Percentiles rank a stretch among this genome's conserved stretches.
Conservation (phyloP, 257 asterid genomes). For the Osmanthus fragrans region DNA sequence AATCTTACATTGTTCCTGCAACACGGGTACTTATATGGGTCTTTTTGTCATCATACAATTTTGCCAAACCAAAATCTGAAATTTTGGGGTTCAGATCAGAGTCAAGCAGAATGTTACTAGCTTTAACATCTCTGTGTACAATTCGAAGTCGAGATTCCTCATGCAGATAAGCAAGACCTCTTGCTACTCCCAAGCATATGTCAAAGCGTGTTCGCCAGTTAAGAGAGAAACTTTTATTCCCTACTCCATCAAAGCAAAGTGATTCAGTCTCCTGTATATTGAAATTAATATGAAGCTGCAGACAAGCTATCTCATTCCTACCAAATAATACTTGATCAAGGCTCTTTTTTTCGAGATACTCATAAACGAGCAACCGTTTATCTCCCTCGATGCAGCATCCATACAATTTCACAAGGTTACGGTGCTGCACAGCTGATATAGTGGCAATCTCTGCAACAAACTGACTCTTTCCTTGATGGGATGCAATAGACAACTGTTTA, state of each 20-base stretch:
- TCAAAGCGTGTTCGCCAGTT: slow-evolving; percentile 69
- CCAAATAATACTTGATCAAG: slow-evolving; percentile 74
- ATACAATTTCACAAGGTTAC: slow-evolving; percentile 72
- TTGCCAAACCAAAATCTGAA: slow-evolving; percentile 82
- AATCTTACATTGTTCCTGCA: slow-evolving; percentile 83
- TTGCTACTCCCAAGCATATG: slow-evolving; percentile 76
- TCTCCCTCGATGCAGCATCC: slow-evolving; percentile 89
- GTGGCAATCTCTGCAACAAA: slow-evolving; percentile 89
- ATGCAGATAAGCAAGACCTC: slow-evolving; percentile 72
- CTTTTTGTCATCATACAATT: slow-evolving; percentile 64
- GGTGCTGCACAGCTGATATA: slow-evolving; percentile 92
- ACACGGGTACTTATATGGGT: slow-evolving; percentile 85
- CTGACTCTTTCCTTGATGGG: slow-evolving; percentile 87
- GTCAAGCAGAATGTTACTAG: slow-evolving; percentile 75
- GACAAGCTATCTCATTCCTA: not conserved
- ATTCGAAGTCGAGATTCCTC: slow-evolving; percentile 69
- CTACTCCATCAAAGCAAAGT: slow-evolving; percentile 33
- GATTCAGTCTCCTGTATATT: not conserved
- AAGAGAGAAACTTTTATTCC: slow-evolving; percentile 41
- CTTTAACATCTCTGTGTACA: slow-evolving; percentile 78
- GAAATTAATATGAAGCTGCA: not conserved
- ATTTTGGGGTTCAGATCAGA: slow-evolving; percentile 59
- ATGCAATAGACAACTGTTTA: slow-evolving; percentile 74
- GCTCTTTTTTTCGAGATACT: slow-evolving; percentile 76
- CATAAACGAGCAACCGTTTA: slow-evolving; percentile 74